Evolutionary conservation across 2,329 filamentous ascomycete species (phyloP), one percentile per base, ranked within the genome.

Genomic region (Pezicula neosporulosa): DNA sequence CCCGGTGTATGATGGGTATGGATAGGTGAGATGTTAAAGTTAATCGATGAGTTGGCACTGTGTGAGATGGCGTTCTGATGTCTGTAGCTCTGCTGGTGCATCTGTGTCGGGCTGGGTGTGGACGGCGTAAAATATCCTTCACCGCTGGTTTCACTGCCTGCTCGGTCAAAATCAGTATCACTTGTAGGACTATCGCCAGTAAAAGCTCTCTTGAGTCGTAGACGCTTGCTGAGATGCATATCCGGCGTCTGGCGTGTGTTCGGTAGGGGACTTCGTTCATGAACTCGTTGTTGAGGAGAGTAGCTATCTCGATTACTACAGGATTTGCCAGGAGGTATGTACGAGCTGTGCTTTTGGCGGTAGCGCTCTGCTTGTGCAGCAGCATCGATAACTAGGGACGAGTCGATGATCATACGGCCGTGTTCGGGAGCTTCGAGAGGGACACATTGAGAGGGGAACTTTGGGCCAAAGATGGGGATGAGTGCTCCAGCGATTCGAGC

Each of bases 401-500:
- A 72, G 50, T 81, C 76, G 60, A 92, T 90, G 19, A 78, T 70
- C 85, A 90, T 89, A 44, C 77, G 77, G 10, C 77, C 80, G 66
- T 83, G 90, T 13, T 78, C 77, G n/a, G 80, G 72, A 35, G 85
- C 76, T n/a, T 80, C 75, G 1, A 84, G 83, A 1, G 71, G 77
- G 13, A 86, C 72, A 67, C 94, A 99, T 43, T 83, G 71, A 3
- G 77, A 75, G 2, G 90, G 85, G 66, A 99, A 99, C 38, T 83
- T 79, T 12, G 84, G 80, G 0, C 94, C 94, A 67, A 99, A 99
- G 53, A 99, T 77, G 5, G 94, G 94, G 8, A 94, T 94, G 49
- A 99, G 73, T 0, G 89, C 92, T 52, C 86, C 86, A 13, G 93
- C 86, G 55, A 99, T 95, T 35, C 81, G 74, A 67, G 86, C 84